A percentile compares a stretch with the other conserved stretches of the same genome.
Conservation (phyloP, 345 rosid genomes). For the Raphanus sativus region DNA sequence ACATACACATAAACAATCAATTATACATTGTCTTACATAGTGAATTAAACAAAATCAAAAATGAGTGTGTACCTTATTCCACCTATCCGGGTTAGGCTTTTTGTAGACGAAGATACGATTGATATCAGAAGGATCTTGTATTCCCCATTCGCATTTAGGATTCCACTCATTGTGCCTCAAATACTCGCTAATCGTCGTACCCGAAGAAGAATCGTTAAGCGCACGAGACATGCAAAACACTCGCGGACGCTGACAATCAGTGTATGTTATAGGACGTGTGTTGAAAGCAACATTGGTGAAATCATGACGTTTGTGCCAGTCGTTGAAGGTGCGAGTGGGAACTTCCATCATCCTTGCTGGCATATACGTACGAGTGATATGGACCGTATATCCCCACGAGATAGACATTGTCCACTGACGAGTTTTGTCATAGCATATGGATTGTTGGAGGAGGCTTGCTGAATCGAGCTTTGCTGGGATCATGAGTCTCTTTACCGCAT, state of each 20-base stretch:
- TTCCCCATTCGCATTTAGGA: slow-evolving; percentile 50
- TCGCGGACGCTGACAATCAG: slow-evolving; percentile 54
- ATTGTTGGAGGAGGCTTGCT: slow-evolving; percentile 64
- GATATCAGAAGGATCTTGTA: slow-evolving; percentile 42
- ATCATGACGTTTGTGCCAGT: slow-evolving; percentile 54
- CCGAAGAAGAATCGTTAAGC: slow-evolving; percentile 1
- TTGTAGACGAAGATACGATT: slow-evolving; percentile 44
- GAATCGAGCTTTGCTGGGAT: slow-evolving; percentile 58
- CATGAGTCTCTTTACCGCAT: slow-evolving; percentile 46
- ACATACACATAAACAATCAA: not conserved
- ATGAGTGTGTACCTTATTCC: slow-evolving; percentile 41
- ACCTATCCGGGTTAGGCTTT: slow-evolving; percentile 47
- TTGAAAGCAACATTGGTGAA: slow-evolving; percentile 48
- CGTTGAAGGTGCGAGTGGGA: slow-evolving; percentile 58
- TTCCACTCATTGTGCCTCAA: slow-evolving; percentile 11
- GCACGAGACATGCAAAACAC: slow-evolving; percentile 48
- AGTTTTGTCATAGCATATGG: slow-evolving; percentile 59
- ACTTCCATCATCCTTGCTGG: slow-evolving; percentile 54
- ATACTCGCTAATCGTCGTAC: slow-evolving; percentile 49
- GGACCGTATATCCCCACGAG: slow-evolving; percentile 78
- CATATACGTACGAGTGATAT: slow-evolving; percentile 52
- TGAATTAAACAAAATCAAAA: not conserved
- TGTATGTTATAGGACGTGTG: slow-evolving; percentile 46
- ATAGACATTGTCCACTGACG: slow-evolving; percentile 69
- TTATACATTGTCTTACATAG: not conserved